Percentiles rank a stretch among this genome's conserved stretches.
phyloP scores from a whole-genome alignment of 345 rosid species.

The Pistacia atlantica region DNA sequence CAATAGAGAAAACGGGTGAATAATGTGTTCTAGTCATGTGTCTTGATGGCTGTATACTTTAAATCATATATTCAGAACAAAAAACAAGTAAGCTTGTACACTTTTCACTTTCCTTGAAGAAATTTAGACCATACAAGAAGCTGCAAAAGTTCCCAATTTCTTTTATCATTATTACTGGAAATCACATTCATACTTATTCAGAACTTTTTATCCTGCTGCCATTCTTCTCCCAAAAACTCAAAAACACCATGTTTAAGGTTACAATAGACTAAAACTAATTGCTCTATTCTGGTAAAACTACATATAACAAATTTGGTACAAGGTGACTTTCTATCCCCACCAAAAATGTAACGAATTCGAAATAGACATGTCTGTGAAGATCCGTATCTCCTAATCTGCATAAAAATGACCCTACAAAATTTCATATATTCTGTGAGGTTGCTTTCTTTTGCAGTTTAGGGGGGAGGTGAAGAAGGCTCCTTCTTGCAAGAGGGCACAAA shows the following conservation, averaged over 20 bases:
- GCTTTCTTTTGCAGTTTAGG: not conserved
- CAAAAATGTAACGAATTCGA: not conserved
- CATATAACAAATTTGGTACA: not conserved
- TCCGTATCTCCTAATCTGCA: no score
- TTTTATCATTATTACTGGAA: not conserved
- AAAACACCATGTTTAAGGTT: not conserved
- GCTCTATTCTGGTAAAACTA: no score
- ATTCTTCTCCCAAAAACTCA: not conserved
- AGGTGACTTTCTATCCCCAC: not conserved
- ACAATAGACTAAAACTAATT: not conserved
- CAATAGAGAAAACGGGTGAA: slow-evolving; percentile 9
- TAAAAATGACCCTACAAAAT: no score
- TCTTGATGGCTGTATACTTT: slow-evolving; percentile 24
- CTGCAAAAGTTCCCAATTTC: not conserved
- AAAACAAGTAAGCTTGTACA: slow-evolving; percentile 3
- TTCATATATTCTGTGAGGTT: not conserved
- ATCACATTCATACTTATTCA: not conserved
- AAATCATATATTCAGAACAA: not conserved
- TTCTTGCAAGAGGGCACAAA: not conserved
- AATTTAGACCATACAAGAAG: not conserved
- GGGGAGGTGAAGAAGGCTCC: not conserved
- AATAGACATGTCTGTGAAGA: no score
- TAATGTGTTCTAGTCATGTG: slow-evolving; percentile 17
- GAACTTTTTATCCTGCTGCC: not conserved
- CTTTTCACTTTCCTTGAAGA: not conserved